Percentiles rank a stretch among this genome's conserved stretches.
These are phyloP conservation scores for Blastomyces percursus DNA, from an alignment of 2,329 filamentous ascomycete species.

Conservation along the genomic window DNA sequence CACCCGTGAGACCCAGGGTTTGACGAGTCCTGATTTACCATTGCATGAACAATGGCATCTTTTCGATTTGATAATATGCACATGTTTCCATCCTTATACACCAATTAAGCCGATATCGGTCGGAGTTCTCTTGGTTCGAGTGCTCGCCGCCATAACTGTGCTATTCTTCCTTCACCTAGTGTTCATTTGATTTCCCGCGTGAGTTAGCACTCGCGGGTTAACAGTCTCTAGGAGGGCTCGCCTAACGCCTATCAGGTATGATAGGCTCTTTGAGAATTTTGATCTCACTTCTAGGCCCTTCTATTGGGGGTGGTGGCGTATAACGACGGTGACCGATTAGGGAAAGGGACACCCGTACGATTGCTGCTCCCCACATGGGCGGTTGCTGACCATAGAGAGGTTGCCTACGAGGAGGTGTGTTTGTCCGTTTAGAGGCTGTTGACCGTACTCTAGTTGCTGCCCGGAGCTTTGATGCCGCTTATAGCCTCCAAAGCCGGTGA, in stretches of 20 bases:
- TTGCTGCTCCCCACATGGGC: slow-evolving; percentile 14
- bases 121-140: slow-evolving; percentile 10
- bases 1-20: not conserved
- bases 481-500: slow-evolving; percentile 41
- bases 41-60: not conserved
- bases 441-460: not conserved
- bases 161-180: slow-evolving; percentile 36
- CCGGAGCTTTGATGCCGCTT: not conserved
- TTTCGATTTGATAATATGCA: not conserved
- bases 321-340: slow-evolving; percentile 24
- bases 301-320: slow-evolving; percentile 30
- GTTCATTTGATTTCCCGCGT: slow-evolving; percentile 43
- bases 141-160: slow-evolving; percentile 1
- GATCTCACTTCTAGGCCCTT: slow-evolving; percentile 39
- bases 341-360: slow-evolving; percentile 19
- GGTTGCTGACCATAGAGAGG: slow-evolving; percentile 12
- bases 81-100: not conserved
- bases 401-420: not conserved
- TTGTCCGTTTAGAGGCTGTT: not conserved
- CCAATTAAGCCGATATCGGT: not conserved
- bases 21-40: not conserved
- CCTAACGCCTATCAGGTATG: slow-evolving; percentile 40
- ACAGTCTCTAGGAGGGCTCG: slow-evolving; percentile 39
- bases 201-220: slow-evolving; percentile 43
- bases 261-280: slow-evolving; percentile 36